Conservation (phyloP, 163 green algal genomes). For the Scenedesmus sp. region DNA sequence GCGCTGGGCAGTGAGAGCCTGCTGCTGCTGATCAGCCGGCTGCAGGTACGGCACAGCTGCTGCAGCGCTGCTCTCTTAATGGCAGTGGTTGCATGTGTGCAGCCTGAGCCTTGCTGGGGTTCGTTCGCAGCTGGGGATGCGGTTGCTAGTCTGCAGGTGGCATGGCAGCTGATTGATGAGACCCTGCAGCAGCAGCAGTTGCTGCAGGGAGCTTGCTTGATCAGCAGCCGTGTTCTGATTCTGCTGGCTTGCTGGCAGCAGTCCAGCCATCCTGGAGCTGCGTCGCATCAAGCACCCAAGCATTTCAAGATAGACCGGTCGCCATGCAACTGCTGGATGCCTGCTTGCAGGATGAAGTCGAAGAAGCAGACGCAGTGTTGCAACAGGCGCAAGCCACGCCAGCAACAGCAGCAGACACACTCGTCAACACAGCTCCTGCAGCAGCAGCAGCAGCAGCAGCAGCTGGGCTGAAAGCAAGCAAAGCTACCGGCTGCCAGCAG, state of each 20-base stretch:
- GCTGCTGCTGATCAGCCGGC: slow-evolving; percentile 7
- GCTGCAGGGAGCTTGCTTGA: too few relatives aligned
- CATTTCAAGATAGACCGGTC: too few relatives aligned
- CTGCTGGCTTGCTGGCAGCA: background rate
- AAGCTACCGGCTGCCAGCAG: background rate
- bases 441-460: background rate
- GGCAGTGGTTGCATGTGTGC: too few relatives aligned
- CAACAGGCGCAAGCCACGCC: slow-evolving; percentile 1
- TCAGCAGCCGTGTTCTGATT: background rate
- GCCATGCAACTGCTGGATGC: background rate
- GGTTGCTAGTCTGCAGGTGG: background rate
- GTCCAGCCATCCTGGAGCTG: background rate
- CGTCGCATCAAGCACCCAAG: too few relatives aligned
- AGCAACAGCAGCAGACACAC: background rate
- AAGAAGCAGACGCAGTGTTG: background rate
- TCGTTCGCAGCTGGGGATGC: background rate
- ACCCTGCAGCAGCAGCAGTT: too few relatives aligned
- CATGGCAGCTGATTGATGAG: background rate
- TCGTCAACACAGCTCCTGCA: background rate
- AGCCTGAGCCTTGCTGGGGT: background rate
- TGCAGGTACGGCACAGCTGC: background rate
- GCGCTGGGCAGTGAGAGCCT: slow-evolving; percentile 16
- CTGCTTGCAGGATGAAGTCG: slow-evolving; percentile 12
- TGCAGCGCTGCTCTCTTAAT: background rate
- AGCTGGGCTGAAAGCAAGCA: background rate